These are phyloP conservation scores for Penicillium brasilianum DNA, from an alignment of 2,329 filamentous ascomycete species.

Conservation along the genomic window DNA sequence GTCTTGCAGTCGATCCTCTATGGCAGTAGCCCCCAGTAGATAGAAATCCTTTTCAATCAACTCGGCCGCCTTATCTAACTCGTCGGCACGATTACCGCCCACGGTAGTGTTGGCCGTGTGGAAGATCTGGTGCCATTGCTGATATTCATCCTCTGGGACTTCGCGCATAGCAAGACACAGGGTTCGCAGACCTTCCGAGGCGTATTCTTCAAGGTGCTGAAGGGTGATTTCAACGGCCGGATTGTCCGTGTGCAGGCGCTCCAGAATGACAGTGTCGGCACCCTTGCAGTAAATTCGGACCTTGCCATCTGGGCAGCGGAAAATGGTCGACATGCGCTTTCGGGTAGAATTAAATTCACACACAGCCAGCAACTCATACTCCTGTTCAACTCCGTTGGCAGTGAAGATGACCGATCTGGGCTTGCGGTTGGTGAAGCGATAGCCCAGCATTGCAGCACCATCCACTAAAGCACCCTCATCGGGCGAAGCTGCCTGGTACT, in stretches of 20 bases:
- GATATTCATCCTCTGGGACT: conserved; percentile 84
- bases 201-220: conserved; percentile 97
- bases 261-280: conserved; percentile 95
- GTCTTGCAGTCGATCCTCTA: conserved; percentile 95
- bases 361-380: conserved; percentile 93
- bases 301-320: conserved; percentile 94
- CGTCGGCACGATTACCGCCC: conserved; percentile 87
- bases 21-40: conserved; percentile 91
- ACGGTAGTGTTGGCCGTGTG: conserved; percentile 89
- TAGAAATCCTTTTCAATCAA: conserved; percentile 92
- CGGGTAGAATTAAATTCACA: conserved; percentile 98
- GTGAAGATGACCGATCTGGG: conserved; percentile 85
- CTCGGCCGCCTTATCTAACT: conserved; percentile 96
- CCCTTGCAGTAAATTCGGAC: conserved; percentile 94
- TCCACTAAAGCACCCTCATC: conserved; percentile 97
- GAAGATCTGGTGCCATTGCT: conserved; percentile 84
- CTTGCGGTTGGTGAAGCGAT: conserved; percentile 88
- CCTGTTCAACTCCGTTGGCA: conserved; percentile 70
- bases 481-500: conserved; percentile 96
- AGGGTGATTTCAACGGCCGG: conserved; percentile 87
- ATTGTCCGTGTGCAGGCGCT: conserved; percentile 82
- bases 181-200: conserved; percentile 91
- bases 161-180: conserved; percentile 95
- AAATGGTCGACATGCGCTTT: conserved; percentile 98
- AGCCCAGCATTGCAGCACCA: conserved; percentile 82